Evolutionary conservation across 2,329 filamentous ascomycete species (phyloP), one percentile per base, ranked within the genome.

Genomic region (Xylaria sp.): DNA sequence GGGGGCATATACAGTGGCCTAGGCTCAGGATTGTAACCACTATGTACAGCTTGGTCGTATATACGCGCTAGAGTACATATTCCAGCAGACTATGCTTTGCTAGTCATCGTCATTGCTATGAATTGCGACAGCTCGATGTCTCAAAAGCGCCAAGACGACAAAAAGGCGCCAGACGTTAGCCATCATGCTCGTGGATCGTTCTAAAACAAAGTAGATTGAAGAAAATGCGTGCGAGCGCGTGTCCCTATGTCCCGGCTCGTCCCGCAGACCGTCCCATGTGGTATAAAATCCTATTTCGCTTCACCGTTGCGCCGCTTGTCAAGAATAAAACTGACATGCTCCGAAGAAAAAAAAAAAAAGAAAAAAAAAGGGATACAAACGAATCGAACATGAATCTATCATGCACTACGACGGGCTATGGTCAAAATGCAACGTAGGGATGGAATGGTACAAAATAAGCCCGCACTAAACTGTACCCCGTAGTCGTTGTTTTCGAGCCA

Each of bases 401-500:
- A 49, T 35, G 50, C 15, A 35, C 43, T 49, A 28, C 28, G 46
- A 57, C 31, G 23, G 31, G 28, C 52, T 23, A 17, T 19, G 17
- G 53, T 49, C 33, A 15, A 51, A 43, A 53, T 31, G 15, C n/a
- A 8, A 45, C 40, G 33, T 47, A 38, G 9, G 47, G 17, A n/a
- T 14, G 6, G 11, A 51, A 37, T 37, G 15, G 38, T 35, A 42
- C 19, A 45, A 11, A 14, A 21, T 46, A n/a, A 19, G 17, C 23
- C 25, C 14, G 15, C 38, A 47, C 40, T 61, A 63, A 38, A 67
- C 57, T 19, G 62, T 63, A 33, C 60, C 65, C 43, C 57, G 45
- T 28, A 65, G 51, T 9, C 65, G 80, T 82, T 88, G 82, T 81
- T 92, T 84, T 74, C 89, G 80, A 75, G 91, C 84, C 72, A 96